These are phyloP conservation scores for Lecanicillium sp. DNA, from an alignment of 2,329 filamentous ascomycete genomes.

Conservation along the genomic window DNA sequence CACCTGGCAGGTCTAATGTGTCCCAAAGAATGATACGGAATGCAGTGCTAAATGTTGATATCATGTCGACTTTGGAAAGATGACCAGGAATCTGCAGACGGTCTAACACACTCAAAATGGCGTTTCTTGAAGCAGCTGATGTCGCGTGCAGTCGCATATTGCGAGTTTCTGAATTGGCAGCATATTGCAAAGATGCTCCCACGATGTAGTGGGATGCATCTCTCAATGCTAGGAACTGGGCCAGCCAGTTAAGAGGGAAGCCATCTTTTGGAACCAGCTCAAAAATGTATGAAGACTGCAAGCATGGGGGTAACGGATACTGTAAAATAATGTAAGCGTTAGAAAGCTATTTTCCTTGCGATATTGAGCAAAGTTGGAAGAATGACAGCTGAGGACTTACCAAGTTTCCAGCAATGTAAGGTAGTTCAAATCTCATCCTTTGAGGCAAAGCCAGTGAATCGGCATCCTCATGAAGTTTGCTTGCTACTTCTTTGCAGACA, in stretches of 20 bases:
- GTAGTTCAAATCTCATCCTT: slow-evolving; percentile 24
- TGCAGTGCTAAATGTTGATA: slow-evolving; percentile 24
- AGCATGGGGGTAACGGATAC: slow-evolving; percentile 28
- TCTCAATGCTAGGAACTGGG: slow-evolving; percentile 29
- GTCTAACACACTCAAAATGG: slow-evolving; percentile 26
- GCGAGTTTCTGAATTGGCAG: slow-evolving; percentile 24
- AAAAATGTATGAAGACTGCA: slow-evolving; percentile 25
- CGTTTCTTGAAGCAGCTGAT: slow-evolving; percentile 27
- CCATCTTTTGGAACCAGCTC: slow-evolving; percentile 22
- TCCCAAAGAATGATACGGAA: slow-evolving; percentile 30
- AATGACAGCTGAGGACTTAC: slow-evolving; percentile 15
- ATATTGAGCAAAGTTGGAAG: slow-evolving; percentile 8
- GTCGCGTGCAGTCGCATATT: slow-evolving; percentile 24
- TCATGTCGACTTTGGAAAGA: slow-evolving; percentile 25
- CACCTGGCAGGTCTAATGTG: slow-evolving; percentile 21
- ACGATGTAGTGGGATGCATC: slow-evolving; percentile 31
- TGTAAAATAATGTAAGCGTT: not conserved
- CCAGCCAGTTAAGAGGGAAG: slow-evolving; percentile 24
- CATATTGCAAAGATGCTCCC: slow-evolving; percentile 29
- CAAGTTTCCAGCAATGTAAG: slow-evolving; percentile 27
- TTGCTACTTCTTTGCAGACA: slow-evolving; percentile 28
- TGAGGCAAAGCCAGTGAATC: slow-evolving; percentile 24
- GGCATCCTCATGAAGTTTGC: slow-evolving; percentile 25
- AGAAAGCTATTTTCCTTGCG: slow-evolving; percentile 6
- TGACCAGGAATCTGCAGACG: slow-evolving; percentile 25